Percentiles rank a stretch among this genome's conserved stretches.
These are phyloP conservation scores for Pythium biforme DNA, from an alignment of 352 stramenopile genomes.

Conservation along the genomic window DNA sequence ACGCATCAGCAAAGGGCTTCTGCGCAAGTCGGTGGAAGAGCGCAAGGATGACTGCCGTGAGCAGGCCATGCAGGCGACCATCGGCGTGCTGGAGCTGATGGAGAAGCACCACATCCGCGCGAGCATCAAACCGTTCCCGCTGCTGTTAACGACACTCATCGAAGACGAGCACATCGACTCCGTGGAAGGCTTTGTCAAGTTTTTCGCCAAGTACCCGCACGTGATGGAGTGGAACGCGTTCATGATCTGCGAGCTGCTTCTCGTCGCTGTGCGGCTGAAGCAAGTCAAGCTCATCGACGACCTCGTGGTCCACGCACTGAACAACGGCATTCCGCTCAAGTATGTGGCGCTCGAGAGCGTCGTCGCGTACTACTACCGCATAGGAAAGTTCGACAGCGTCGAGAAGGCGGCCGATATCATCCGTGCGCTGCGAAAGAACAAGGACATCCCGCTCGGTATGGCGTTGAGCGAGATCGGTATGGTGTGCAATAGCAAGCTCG, in stretches of 20 bases:
- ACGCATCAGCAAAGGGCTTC: conserved; percentile 59
- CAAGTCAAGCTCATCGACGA: conserved; percentile 56
- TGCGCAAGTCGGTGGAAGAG: conserved; percentile 48
- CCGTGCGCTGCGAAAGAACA: conserved; percentile 63
- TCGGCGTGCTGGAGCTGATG: conserved; percentile 61
- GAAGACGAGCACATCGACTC: conserved; percentile 26
- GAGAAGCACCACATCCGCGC: conserved; percentile 46
- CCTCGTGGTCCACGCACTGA: conserved; percentile 56
- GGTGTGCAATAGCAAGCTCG: conserved; percentile 57
- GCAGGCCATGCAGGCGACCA: conserved; percentile 33
- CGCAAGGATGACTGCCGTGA: conserved; percentile 35
- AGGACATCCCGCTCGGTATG: conserved; percentile 71
- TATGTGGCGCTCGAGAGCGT: conserved; percentile 73
- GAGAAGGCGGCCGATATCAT: conserved; percentile 68
- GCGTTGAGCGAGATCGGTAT: conserved; percentile 76
- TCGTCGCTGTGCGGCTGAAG: conserved; percentile 48
- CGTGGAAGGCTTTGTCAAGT: conserved; percentile 42
- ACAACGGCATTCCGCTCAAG: conserved; percentile 68
- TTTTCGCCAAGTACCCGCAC: conserved; percentile 46
- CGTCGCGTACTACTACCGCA: conserved; percentile 69
- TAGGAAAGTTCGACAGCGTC: conserved; percentile 55
- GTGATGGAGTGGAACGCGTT: conserved; percentile 68
- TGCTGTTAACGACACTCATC: conserved; percentile 45
- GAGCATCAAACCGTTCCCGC: conserved; percentile 49
- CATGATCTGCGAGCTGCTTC: conserved; percentile 61